Percentiles rank a stretch among this genome's conserved stretches.
Evolutionary conservation across 495 filamentous ascomycete species (phyloP).

Genomic region (Aspergillus cristatus): DNA sequence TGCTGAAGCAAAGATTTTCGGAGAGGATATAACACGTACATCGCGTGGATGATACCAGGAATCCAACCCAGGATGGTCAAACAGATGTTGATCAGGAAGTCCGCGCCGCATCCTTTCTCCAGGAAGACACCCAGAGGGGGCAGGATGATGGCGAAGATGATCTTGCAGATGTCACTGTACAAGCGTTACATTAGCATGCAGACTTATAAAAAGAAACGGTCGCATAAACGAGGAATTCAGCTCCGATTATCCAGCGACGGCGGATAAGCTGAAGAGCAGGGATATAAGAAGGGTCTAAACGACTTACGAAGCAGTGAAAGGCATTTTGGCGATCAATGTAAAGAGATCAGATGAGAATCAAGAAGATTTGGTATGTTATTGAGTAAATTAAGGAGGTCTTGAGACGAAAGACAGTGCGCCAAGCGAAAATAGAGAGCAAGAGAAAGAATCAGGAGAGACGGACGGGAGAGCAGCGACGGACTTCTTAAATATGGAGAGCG

Average conservation of each 20-base stretch:
- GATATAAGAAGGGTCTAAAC: not conserved
- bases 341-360: not conserved
- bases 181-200: not conserved
- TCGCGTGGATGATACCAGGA: slow-evolving; percentile 64
- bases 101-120: slow-evolving; percentile 72
- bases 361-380: not conserved
- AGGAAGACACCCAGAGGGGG: slow-evolving; percentile 90
- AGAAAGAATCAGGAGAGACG: slow-evolving; percentile 3
- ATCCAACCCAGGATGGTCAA: slow-evolving; percentile 78
- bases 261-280: too few relatives aligned
- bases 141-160: slow-evolving; percentile 78
- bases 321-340: slow-evolving; percentile 38
- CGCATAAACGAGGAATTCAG: too few relatives aligned
- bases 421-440: not conserved
- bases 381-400: too few relatives aligned
- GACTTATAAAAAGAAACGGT: too few relatives aligned
- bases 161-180: slow-evolving; percentile 80
- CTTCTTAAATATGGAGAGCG: slow-evolving; percentile 8
- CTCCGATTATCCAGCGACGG: too few relatives aligned
- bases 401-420: too few relatives aligned
- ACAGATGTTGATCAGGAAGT: slow-evolving; percentile 80
- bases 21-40: slow-evolving; percentile 40
- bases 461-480: slow-evolving; percentile 3
- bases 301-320: slow-evolving; percentile 58
- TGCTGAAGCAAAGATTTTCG: not conserved